These are phyloP conservation scores for Metschnikowia koreensis DNA, from an alignment of 805 yeast species.

Conservation along the genomic window DNA sequence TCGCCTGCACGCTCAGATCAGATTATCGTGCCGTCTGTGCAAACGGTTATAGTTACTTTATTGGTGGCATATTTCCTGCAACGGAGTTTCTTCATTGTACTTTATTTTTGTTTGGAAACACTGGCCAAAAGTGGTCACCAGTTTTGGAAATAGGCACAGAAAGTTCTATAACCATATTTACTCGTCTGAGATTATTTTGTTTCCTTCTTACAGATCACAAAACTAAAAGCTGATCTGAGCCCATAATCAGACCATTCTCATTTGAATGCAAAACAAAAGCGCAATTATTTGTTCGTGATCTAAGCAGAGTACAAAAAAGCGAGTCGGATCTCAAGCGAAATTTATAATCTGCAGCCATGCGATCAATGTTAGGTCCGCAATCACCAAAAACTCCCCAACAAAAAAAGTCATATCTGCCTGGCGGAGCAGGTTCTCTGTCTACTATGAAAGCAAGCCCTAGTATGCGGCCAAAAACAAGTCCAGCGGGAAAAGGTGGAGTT, in stretches of 20 bases:
- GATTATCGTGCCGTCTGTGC: slow-evolving; percentile 3
- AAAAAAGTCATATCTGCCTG: neutral
- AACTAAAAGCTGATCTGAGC: too few relatives aligned
- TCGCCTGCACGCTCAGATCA: slow-evolving; percentile 10
- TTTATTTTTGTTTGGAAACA: too few relatives aligned
- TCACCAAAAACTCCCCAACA: slow-evolving; percentile 11
- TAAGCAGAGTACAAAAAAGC: too few relatives aligned
- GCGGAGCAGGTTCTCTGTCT: neutral
- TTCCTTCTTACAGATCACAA: too few relatives aligned
- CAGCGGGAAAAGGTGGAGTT: neutral
- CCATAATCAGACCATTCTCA: neutral
- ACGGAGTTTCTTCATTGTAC: neutral
- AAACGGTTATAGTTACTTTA: slow-evolving; percentile 3
- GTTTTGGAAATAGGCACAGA: neutral
- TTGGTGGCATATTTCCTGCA: neutral
- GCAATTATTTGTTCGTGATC: neutral
- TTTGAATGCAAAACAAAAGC: neutral
- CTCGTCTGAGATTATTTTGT: too few relatives aligned
- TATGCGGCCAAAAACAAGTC: neutral
- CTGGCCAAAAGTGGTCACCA: slow-evolving; percentile 1
- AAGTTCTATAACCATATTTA: too few relatives aligned
- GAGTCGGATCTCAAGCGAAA: too few relatives aligned
- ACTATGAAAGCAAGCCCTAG: slow-evolving; percentile 3
- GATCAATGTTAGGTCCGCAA: slow-evolving; percentile 2
- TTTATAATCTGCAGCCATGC: neutral